Evolutionary conservation across 495 filamentous ascomycete species (phyloP).

Genomic region (Penicillium subrubescens): DNA sequence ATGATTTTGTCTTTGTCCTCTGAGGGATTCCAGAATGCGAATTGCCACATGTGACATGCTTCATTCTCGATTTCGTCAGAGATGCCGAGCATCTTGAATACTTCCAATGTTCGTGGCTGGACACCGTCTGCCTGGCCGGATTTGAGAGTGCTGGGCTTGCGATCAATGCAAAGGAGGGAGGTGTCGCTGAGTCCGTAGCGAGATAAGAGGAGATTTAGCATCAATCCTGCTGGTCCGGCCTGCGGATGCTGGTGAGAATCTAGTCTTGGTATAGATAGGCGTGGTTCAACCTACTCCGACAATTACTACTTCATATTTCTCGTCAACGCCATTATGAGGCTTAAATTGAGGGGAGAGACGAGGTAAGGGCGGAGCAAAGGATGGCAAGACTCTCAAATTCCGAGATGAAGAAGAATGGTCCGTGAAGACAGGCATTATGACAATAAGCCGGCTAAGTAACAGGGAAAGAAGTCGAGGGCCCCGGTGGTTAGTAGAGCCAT

Average conservation of each 20-base stretch:
- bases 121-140: conserved; percentile 61
- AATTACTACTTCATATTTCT: background rate
- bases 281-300: background rate
- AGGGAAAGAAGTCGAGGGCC: background rate
- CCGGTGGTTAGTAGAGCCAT: background rate
- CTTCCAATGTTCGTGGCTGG: conserved; percentile 57
- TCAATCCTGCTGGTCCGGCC: conserved; percentile 39
- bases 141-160: conserved; percentile 27
- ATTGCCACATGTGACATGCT: conserved; percentile 52
- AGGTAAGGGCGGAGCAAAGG: background rate
- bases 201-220: conserved; percentile 35
- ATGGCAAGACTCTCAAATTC: background rate
- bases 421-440: background rate
- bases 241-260: background rate
- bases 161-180: conserved; percentile 36
- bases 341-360: background rate
- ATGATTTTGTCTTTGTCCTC: conserved; percentile 36
- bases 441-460: background rate
- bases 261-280: background rate
- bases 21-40: conserved; percentile 33
- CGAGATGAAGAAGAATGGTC: background rate
- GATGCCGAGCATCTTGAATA: conserved; percentile 71
- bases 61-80: conserved; percentile 54
- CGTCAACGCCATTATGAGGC: background rate
- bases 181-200: conserved; percentile 32